Percentiles rank a stretch among this genome's conserved stretches.
phyloP scores from a whole-genome alignment of 805 yeast genomes.

The Candida maris region DNA sequence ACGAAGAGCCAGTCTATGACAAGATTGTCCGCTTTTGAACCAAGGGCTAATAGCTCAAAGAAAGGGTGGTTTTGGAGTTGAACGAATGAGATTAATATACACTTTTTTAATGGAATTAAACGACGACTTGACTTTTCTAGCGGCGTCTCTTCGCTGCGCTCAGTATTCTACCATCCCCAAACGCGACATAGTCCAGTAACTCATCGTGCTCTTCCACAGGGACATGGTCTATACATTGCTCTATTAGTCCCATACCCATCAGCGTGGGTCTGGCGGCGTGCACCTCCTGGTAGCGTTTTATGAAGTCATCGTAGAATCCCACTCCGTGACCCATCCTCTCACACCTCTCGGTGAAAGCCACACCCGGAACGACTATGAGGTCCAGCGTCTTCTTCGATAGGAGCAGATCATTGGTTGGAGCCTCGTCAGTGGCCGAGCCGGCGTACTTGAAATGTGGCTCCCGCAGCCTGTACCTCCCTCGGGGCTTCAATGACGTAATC shows the following conservation, averaged over 20 bases:
- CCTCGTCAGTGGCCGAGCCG: slow-evolving; percentile 1
- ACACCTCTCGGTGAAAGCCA: slow-evolving; percentile 57
- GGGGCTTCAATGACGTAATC: slow-evolving; percentile 50
- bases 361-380: slow-evolving; percentile 77
- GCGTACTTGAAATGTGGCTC: slow-evolving; percentile 51
- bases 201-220: slow-evolving; percentile 63
- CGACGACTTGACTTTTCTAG: no score
- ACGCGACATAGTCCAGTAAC: slow-evolving; percentile 50
- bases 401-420: slow-evolving; percentile 22
- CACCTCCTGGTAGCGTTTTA: slow-evolving; percentile 43
- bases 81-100: no score
- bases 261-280: slow-evolving; percentile 38
- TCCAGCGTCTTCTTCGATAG: slow-evolving; percentile 42
- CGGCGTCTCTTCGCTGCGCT: no score
- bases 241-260: slow-evolving; percentile 62
- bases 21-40: slow-evolving; percentile 2
- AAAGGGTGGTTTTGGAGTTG: slow-evolving; percentile 18
- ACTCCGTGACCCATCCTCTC: slow-evolving; percentile 85
- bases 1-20: background rate
- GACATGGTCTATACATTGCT: slow-evolving; percentile 47
- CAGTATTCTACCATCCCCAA: slow-evolving; percentile 29
- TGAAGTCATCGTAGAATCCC: slow-evolving; percentile 84
- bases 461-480: slow-evolving; percentile 60
- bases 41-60: background rate
- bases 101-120: no score